Conservation (phyloP, 331 rosid species). For the Pyracantha coccinea region DNA sequence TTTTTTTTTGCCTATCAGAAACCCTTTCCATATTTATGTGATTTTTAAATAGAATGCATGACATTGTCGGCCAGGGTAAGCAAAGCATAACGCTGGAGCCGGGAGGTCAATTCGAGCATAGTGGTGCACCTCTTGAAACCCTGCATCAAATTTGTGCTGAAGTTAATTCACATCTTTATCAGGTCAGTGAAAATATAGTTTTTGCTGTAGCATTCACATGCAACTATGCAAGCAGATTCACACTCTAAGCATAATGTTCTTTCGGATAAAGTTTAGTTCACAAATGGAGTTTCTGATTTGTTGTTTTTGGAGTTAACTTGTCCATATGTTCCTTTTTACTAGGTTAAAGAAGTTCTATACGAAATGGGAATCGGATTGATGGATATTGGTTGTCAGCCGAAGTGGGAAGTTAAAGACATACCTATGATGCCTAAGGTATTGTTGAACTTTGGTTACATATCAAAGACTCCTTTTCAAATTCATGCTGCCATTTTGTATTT, state of each 20-base stretch:
- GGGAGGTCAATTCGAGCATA: conserved; percentile 98
- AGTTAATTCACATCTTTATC: conserved; percentile 95
- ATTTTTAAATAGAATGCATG: not conserved
- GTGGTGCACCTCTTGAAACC: conserved; percentile 97
- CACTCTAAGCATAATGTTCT: not conserved
- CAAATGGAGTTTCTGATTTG: not conserved
- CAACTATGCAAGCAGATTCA: not conserved
- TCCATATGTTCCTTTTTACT: conserved; percentile 3
- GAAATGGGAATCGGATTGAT: conserved; percentile 97
- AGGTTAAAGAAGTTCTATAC: conserved; percentile 94
- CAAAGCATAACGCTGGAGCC: conserved; percentile 97
- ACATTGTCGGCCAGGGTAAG: conserved; percentile 61
- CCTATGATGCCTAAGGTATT: conserved; percentile 96
- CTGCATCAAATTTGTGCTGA: conserved; percentile 99
- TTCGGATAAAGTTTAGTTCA: not conserved
- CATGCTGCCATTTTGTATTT: not conserved
- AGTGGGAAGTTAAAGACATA: conserved; percentile 78
- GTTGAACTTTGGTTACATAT: not conserved
- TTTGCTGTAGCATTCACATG: not conserved
- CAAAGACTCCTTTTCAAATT: not conserved
- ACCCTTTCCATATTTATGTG: not conserved
- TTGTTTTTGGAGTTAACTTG: not conserved
- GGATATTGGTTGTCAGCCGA: conserved; percentile 97
- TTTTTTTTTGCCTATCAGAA: not conserved
- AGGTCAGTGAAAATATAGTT: conserved; percentile 29